Conservation (phyloP, 495 filamentous ascomycete species). For the Lepidopterella palustris region DNA sequence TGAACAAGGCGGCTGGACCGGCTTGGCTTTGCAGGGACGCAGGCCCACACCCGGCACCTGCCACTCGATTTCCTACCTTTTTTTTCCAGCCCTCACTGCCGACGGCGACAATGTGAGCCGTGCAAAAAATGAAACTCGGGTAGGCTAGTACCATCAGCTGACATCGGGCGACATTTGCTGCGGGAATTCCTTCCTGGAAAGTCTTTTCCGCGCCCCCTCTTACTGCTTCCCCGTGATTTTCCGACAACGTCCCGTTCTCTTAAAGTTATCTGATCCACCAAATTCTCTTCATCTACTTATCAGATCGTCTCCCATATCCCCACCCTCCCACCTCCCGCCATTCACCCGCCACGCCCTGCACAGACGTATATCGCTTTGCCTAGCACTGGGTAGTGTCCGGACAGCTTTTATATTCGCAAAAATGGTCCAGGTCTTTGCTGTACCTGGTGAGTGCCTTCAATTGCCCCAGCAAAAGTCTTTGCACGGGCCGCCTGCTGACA, state of each 20-base stretch:
- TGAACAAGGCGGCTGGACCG: no score
- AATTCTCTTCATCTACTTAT: conserved; percentile 2
- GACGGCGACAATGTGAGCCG: no score
- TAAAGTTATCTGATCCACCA: conserved; percentile 19
- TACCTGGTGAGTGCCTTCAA: conserved; percentile 40
- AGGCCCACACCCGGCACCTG: no score
- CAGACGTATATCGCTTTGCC: background rate
- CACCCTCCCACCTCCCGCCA: background rate
- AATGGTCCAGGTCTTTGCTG: conserved; percentile 55
- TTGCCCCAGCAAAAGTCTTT: background rate
- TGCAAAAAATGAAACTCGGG: no score
- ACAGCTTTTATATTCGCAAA: conserved; percentile 28
- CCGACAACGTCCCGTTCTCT: background rate
- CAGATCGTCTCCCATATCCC: conserved; percentile 1
- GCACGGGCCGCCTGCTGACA: conserved; percentile 4
- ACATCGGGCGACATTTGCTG: background rate
- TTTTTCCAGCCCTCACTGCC: no score
- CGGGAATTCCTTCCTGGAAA: background rate
- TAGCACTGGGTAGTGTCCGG: background rate
- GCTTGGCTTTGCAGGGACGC: no score
- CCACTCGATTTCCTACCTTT: no score
- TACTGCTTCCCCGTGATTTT: background rate
- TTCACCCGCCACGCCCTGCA: background rate
- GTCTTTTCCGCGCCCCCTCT: background rate
- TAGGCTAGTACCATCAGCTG: background rate